phyloP scores from a whole-genome alignment of 2,329 filamentous ascomycete species.

The Zasmidium citrigriseum region DNA sequence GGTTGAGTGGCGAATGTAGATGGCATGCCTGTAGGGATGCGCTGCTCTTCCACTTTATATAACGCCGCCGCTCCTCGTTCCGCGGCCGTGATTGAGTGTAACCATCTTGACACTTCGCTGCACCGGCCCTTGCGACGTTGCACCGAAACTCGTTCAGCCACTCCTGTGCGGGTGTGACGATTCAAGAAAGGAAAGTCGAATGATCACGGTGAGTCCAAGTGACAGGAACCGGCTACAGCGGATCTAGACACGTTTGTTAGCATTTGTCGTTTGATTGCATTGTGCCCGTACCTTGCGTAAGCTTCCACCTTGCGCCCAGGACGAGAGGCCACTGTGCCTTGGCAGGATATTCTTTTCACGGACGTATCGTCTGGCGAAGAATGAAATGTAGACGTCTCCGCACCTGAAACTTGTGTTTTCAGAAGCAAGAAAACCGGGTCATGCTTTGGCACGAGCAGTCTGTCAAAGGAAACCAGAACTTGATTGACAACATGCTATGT shows the following conservation, averaged over 20 bases:
- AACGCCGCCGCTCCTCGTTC: background rate
- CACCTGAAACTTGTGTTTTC: background rate
- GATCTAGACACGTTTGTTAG: background rate
- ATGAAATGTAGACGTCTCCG: background rate
- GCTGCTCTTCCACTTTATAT: background rate
- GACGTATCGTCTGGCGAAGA: no score
- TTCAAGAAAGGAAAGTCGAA: background rate
- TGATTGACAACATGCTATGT: slow-evolving; percentile 8
- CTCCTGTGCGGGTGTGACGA: background rate
- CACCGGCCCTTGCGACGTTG: background rate
- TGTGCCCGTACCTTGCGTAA: background rate
- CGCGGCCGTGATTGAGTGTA: background rate
- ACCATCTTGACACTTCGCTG: background rate
- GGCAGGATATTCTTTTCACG: slow-evolving; percentile 1
- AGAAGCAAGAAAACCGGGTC: background rate
- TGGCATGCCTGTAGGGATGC: background rate
- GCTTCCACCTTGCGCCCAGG: background rate
- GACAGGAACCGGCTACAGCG: background rate
- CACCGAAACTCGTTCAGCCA: background rate
- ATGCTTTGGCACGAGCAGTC: background rate
- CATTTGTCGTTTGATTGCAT: background rate
- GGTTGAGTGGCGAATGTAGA: background rate
- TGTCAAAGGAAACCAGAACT: slow-evolving; percentile 23
- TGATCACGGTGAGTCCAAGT: background rate
- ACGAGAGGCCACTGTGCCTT: background rate